Evolutionary conservation across 306 rosid species (phyloP).

Genomic region (Castanospermum australe): DNA sequence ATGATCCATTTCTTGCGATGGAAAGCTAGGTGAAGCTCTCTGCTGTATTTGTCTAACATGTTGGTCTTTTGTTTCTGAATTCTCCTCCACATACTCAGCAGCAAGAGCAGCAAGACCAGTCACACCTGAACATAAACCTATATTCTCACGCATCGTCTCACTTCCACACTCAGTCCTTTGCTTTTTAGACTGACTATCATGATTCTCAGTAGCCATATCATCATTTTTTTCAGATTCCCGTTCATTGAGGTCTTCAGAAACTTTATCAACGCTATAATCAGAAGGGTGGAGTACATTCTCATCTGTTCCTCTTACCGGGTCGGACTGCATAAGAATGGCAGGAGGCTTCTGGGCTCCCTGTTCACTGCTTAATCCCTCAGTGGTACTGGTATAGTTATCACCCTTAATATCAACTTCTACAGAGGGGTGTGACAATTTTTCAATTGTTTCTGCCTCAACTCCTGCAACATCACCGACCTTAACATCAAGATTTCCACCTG

Average conservation of each 20-base stretch:
- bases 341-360: conserved; percentile 36
- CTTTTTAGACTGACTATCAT: conserved; percentile 31
- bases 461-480: conserved; percentile 33
- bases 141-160: conserved; percentile 28
- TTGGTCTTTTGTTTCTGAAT: conserved; percentile 43
- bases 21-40: conserved; percentile 24
- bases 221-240: conserved; percentile 35
- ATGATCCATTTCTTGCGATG: conserved; percentile 50
- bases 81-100: conserved; percentile 43
- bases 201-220: conserved; percentile 25
- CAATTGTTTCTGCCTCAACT: conserved; percentile 34
- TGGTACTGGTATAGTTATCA: not conserved
- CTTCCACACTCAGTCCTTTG: conserved; percentile 25
- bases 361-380: conserved; percentile 27
- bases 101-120: conserved; percentile 27
- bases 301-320: conserved; percentile 31
- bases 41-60: conserved; percentile 20
- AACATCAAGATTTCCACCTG: conserved; percentile 33
- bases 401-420: conserved; percentile 35
- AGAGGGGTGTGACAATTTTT: conserved; percentile 11
- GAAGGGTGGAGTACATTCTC: conserved; percentile 32
- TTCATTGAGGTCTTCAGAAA: conserved; percentile 37
- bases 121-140: conserved; percentile 31
- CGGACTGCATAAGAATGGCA: conserved; percentile 27
- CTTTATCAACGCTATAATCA: conserved; percentile 31